A percentile compares a stretch with the other conserved stretches of the same genome.
These are phyloP conservation scores for Erythrophleum ivorense DNA, from an alignment of 331 rosid species.

Conservation along the genomic window DNA sequence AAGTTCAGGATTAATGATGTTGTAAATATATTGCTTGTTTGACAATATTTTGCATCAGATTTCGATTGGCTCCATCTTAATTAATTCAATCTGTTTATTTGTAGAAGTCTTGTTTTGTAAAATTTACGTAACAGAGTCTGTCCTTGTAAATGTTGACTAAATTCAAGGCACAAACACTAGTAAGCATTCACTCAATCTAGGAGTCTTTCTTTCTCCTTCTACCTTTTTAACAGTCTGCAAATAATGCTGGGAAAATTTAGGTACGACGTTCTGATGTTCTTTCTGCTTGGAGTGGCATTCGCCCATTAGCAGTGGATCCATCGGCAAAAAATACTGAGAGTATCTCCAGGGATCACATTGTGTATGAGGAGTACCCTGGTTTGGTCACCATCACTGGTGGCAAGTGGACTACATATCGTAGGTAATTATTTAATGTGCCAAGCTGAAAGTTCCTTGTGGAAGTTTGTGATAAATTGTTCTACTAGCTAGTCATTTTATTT, in stretches of 20 bases:
- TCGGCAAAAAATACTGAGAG: constrained; percentile 90
- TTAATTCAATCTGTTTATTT: constrained; percentile 24
- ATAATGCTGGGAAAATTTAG: constrained; percentile 52
- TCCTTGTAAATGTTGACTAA: constrained; percentile 26
- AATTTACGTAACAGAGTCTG: background rate
- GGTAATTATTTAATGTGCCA: constrained; percentile 56
- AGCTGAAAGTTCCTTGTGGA: constrained; percentile 33
- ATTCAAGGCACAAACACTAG: constrained; percentile 20
- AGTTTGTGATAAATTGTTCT: constrained; percentile 20
- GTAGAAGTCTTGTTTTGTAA: background rate
- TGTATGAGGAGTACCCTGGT: constrained; percentile 97
- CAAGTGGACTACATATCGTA: constrained; percentile 99
- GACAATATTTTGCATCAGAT: constrained; percentile 7
- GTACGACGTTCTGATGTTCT: constrained; percentile 97
- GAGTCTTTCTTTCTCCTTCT: constrained; percentile 25
- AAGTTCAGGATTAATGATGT: constrained; percentile 29
- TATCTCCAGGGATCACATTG: constrained; percentile 98
- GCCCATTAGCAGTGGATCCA: constrained; percentile 93
- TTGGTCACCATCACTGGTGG: constrained; percentile 98
- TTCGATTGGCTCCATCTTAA: constrained; percentile 23
- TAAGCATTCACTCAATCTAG: constrained; percentile 27
- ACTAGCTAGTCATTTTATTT: constrained; percentile 9
- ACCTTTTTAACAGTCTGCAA: constrained; percentile 36
- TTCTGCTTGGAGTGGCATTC: constrained; percentile 99
- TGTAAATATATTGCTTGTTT: constrained; percentile 14